Percentiles rank a stretch among this genome's conserved stretches.
Conservation (phyloP, 371 early-diverging fungal genomes). For the Mortierella sp. region DNA sequence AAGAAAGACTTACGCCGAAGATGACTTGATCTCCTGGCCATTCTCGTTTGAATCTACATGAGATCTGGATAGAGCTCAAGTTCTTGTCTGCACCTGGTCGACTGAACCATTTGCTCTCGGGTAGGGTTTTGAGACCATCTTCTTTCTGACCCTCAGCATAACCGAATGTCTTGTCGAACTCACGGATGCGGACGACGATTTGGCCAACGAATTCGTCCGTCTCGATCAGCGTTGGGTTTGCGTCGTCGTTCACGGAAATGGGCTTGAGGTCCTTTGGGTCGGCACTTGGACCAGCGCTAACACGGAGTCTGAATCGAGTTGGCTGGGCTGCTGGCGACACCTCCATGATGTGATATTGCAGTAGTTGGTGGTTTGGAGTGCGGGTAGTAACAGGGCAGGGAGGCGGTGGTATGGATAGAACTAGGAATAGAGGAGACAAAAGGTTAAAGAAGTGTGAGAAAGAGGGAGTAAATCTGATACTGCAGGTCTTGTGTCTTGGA, state of each 20-base stretch:
- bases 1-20: slow-evolving; percentile 70
- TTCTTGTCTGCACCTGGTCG: slow-evolving; percentile 55
- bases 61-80: slow-evolving; percentile 76
- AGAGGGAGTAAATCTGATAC: too few species aligned
- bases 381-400: not conserved
- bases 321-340: not conserved
- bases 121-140: slow-evolving; percentile 47
- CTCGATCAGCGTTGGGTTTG: slow-evolving; percentile 69
- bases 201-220: slow-evolving; percentile 73
- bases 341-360: slow-evolving; percentile 6
- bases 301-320: slow-evolving; percentile 56
- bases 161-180: slow-evolving; percentile 56
- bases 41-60: slow-evolving; percentile 74
- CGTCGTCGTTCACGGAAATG: slow-evolving; percentile 75
- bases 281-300: slow-evolving; percentile 70
- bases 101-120: slow-evolving; percentile 63
- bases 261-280: slow-evolving; percentile 58
- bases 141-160: slow-evolving; percentile 55
- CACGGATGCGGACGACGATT: slow-evolving; percentile 73
- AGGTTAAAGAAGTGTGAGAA: too few species aligned
- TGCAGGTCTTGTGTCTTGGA: not conserved
- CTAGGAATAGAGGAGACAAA: not conserved
- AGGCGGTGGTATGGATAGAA: not conserved
- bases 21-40: slow-evolving; percentile 75
- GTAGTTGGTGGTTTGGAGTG: not conserved